These are phyloP conservation scores for Crassisporium funariophilum DNA, from an alignment of 768 basidiomycete species.

Conservation along the genomic window DNA sequence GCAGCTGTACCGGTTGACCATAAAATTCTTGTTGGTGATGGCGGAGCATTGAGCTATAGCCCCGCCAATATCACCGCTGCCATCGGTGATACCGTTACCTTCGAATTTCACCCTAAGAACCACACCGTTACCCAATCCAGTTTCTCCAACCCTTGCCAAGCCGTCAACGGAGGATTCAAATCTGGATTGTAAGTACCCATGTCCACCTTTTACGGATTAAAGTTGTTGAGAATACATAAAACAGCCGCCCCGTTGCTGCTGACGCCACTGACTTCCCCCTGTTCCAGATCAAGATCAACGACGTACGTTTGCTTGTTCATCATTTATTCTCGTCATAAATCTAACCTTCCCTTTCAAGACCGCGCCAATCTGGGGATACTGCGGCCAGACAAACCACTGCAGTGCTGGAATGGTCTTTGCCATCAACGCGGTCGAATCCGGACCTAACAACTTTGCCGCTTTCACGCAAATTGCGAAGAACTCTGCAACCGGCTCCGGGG, in stretches of 20 bases:
- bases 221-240: neutral
- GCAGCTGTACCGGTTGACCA: constrained; percentile 33
- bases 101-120: constrained; percentile 48
- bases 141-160: constrained; percentile 38
- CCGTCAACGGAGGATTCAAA: constrained; percentile 35
- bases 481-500: constrained; percentile 3
- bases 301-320: constrained; percentile 27
- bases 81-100: constrained; percentile 45
- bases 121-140: constrained; percentile 48
- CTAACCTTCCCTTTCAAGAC: constrained; percentile 28
- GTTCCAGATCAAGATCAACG: constrained; percentile 50
- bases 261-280: constrained; percentile 45
- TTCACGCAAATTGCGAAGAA: constrained; percentile 41
- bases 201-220: neutral
- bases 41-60: constrained; percentile 35
- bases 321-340: neutral
- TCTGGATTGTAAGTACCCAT: constrained; percentile 45
- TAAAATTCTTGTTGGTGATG: constrained; percentile 40
- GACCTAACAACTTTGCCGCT: constrained; percentile 52
- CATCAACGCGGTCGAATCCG: constrained; percentile 54
- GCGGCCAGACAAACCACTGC: constrained; percentile 56
- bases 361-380: constrained; percentile 61
- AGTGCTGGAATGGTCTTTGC: constrained; percentile 64
- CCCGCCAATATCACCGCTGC: constrained; percentile 42
- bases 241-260: constrained; percentile 44